phyloP scores from a whole-genome alignment of 1,284 basidiomycete species.

The Neolentinus lepideus region DNA sequence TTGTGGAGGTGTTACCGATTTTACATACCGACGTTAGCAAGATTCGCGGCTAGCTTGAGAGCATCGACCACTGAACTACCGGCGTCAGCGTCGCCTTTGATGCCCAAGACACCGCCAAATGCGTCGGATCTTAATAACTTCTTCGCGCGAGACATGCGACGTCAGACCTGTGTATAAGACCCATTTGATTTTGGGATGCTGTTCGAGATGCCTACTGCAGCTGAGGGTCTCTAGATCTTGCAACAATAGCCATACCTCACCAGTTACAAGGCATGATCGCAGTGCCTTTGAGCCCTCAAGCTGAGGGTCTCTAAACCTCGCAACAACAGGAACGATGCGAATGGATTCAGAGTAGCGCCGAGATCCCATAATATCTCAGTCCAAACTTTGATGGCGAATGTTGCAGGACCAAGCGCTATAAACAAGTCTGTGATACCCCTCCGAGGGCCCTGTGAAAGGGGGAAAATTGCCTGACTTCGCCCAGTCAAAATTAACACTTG shows the following conservation, averaged over 20 bases:
- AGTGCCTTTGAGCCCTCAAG: conserved; percentile 72
- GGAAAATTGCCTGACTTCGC: conserved; percentile 70
- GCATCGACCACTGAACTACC: conserved; percentile 71
- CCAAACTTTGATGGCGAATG: conserved; percentile 73
- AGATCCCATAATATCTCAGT: conserved; percentile 74
- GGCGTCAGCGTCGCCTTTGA: conserved; percentile 56
- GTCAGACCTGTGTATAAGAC: conserved; percentile 77
- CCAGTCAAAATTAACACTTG: conserved; percentile 92
- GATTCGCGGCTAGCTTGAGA: conserved; percentile 68
- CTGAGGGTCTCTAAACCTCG: conserved; percentile 86
- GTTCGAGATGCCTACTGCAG: conserved; percentile 50
- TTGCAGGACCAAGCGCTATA: conserved; percentile 69
- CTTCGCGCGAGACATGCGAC: conserved; percentile 59
- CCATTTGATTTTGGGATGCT: conserved; percentile 71
- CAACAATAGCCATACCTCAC: conserved; percentile 58
- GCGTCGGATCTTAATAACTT: conserved; percentile 47
- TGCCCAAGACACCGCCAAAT: conserved; percentile 77
- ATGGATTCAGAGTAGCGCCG: conserved; percentile 73
- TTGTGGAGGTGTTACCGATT: background rate
- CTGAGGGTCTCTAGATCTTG: too few relatives aligned
- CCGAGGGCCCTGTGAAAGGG: conserved; percentile 74
- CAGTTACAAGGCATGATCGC: conserved; percentile 67
- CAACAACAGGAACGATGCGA: conserved; percentile 77
- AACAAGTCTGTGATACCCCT: conserved; percentile 78
- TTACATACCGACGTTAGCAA: conserved; percentile 69